Evolutionary conservation across 2,329 filamentous ascomycete species (phyloP).

Genomic region (Verticillium longisporum): DNA sequence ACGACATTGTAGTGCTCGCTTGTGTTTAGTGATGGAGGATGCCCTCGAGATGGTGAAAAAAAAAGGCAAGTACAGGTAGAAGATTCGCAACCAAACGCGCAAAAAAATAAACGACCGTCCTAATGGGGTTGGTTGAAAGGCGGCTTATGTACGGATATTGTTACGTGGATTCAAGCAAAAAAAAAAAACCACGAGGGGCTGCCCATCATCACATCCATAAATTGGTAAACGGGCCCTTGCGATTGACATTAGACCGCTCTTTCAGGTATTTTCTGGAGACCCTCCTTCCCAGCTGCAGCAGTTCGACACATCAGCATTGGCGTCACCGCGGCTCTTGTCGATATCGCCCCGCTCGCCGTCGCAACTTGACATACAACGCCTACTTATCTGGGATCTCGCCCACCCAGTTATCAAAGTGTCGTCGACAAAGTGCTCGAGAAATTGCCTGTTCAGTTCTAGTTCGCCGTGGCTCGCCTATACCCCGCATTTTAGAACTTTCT

Average conservation of each 20-base stretch:
- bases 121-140: background rate
- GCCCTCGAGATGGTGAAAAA: background rate
- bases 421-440: slow-evolving; percentile 1
- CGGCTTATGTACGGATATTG: too few species aligned
- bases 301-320: background rate
- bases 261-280: background rate
- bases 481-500: slow-evolving; percentile 3
- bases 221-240: too few species aligned
- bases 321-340: background rate
- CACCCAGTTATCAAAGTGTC: background rate
- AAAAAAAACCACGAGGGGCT: too few species aligned
- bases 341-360: background rate
- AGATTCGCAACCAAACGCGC: too few species aligned
- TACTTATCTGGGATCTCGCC: too few species aligned
- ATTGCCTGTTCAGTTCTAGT: background rate
- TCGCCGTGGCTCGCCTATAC: background rate
- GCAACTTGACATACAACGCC: background rate
- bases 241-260: too few species aligned
- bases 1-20: slow-evolving; percentile 14
- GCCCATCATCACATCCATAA: background rate
- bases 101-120: background rate
- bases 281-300: background rate
- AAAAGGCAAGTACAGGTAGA: background rate
- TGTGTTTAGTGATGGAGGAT: background rate
- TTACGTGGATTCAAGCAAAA: too few species aligned